These are phyloP conservation scores for Daphne laureola DNA, from an alignment of 441 rosid species.

Conservation along the genomic window DNA sequence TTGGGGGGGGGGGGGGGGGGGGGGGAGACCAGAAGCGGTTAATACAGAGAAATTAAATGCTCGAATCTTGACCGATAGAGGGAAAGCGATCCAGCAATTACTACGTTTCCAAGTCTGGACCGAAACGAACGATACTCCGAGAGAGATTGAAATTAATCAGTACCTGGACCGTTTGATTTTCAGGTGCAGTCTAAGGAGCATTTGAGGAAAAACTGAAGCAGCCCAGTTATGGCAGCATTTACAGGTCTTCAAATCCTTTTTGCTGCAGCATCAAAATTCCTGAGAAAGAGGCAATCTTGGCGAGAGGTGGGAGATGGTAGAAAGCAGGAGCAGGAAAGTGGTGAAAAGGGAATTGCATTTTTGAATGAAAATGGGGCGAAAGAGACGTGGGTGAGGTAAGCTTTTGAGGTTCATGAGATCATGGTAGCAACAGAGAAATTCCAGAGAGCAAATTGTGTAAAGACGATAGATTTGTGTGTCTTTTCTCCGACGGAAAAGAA, in stretches of 20 bases:
- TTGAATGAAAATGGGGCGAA: too few relatives aligned
- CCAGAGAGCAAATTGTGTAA: too few relatives aligned
- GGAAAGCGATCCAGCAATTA: slow-evolving; percentile 1
- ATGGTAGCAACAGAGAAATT: too few relatives aligned
- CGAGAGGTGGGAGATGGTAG: not conserved
- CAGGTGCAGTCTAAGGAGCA: not conserved
- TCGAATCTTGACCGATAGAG: not conserved
- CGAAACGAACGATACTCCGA: not conserved
- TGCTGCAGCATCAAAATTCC: not conserved
- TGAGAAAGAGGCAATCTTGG: slow-evolving; percentile 3
- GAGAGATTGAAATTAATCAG: not conserved
- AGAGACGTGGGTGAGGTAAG: too few relatives aligned
- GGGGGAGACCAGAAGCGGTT: too few relatives aligned
- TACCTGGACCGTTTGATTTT: not conserved
- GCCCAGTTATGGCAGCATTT: slow-evolving; percentile 2
- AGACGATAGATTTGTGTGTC: too few relatives aligned
- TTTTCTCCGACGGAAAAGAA: too few relatives aligned
- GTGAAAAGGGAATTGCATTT: not conserved
- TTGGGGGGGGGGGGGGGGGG: too few relatives aligned
- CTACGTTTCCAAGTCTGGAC: not conserved
- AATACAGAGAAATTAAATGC: too few relatives aligned
- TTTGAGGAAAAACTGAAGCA: not conserved
- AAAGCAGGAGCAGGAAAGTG: not conserved
- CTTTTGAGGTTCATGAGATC: too few relatives aligned
- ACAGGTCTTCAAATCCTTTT: not conserved